Evolutionary conservation across 148 eudicot genomes (phyloP).

Genomic region (Amaranthus palmeri): DNA sequence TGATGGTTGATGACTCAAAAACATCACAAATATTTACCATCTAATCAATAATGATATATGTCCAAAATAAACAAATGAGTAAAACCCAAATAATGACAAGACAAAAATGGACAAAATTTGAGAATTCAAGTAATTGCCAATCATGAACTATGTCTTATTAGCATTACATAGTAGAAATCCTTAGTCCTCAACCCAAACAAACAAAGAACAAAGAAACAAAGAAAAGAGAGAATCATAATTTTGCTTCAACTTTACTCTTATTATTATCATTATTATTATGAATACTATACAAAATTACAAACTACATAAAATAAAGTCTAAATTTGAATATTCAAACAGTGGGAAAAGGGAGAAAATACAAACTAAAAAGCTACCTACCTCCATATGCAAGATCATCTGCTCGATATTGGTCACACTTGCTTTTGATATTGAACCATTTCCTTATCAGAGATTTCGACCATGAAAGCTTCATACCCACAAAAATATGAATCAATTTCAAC

Average conservation of each 20-base stretch:
- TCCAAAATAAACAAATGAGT: slow-evolving; percentile 5
- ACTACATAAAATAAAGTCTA: neutral
- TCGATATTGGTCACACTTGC: slow-evolving; percentile 56
- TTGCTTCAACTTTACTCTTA: too few relatives aligned
- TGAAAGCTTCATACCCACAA: slow-evolving; percentile 51
- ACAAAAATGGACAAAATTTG: too few relatives aligned
- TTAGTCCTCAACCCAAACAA: too few relatives aligned
- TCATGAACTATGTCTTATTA: neutral
- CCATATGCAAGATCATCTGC: slow-evolving; percentile 65
- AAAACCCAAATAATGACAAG: neutral
- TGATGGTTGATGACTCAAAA: too few relatives aligned
- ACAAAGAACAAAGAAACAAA: too few relatives aligned
- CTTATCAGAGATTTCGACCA: slow-evolving; percentile 85
- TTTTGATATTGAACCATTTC: slow-evolving; percentile 85
- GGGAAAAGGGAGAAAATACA: neutral
- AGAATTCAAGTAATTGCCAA: neutral
- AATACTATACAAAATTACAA: neutral
- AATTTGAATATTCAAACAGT: neutral
- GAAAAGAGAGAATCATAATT: too few relatives aligned
- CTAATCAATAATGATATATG: neutral
- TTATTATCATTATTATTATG: neutral
- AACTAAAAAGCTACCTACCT: slow-evolving; percentile 34
- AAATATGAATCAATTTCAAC: slow-evolving; percentile 1
- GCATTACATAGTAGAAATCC: neutral
- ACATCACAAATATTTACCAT: neutral